A percentile compares a stretch with the other conserved stretches of the same genome.
phyloP scores from a whole-genome alignment of 2,329 filamentous ascomycete genomes.

The Ophiocordyceps camponoti-floridani region DNA sequence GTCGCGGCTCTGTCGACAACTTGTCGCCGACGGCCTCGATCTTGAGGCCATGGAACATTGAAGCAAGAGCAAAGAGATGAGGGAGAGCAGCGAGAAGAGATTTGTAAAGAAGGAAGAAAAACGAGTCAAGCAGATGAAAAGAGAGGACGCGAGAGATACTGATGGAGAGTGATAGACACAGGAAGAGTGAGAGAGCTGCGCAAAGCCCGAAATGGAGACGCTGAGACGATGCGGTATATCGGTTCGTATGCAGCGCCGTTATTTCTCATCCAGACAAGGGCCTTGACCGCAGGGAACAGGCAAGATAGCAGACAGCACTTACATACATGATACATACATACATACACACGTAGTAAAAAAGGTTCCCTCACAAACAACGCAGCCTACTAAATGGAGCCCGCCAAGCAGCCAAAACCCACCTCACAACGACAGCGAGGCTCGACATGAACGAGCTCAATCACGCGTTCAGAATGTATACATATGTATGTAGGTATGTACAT shows the following conservation, averaged over 20 bases:
- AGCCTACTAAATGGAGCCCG: too few species aligned
- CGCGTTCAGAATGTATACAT: background rate
- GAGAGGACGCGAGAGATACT: background rate
- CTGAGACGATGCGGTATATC: background rate
- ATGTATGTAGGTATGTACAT: background rate
- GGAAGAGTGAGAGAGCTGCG: too few species aligned
- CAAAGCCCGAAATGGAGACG: too few species aligned
- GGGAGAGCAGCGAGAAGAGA: too few species aligned
- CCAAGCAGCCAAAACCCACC: too few species aligned
- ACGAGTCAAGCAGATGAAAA: background rate
- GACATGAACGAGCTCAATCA: background rate
- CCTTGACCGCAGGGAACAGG: too few species aligned
- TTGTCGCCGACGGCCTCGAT: conserved; percentile 1
- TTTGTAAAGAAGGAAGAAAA: background rate
- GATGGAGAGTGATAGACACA: too few species aligned
- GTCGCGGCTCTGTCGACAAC: conserved; percentile 1
- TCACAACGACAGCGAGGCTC: background rate
- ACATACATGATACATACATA: too few species aligned
- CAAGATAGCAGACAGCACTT: too few species aligned
- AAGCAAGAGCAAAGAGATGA: background rate
- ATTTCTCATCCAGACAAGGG: too few species aligned
- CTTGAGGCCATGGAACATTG: conserved; percentile 2
- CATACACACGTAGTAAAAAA: too few species aligned
- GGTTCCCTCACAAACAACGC: too few species aligned
- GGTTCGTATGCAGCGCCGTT: background rate